Percentiles rank a stretch among this genome's conserved stretches.
phyloP scores from a whole-genome alignment of 2,329 filamentous ascomycete species.

The Zasmidium angulare region DNA sequence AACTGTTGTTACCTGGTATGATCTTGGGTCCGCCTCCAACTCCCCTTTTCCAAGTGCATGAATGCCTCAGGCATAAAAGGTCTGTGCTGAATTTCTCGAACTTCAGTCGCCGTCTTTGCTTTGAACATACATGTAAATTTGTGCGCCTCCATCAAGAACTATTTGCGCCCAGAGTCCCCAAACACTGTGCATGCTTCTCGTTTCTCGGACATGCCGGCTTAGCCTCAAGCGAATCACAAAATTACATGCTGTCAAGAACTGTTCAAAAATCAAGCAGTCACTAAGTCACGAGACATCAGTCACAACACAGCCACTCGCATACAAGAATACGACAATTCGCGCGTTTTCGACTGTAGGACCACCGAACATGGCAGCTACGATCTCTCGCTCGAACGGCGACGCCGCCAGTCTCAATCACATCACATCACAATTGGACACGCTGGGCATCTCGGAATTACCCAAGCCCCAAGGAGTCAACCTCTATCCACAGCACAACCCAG shows the following conservation, averaged over 20 bases:
- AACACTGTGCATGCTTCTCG: slow-evolving; percentile 16
- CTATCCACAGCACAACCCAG: slow-evolving; percentile 68
- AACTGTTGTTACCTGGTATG: too few relatives aligned
- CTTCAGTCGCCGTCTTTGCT: too few relatives aligned
- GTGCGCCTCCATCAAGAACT: background rate
- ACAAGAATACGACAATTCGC: slow-evolving; percentile 1
- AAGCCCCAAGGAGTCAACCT: slow-evolving; percentile 28
- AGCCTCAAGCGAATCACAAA: slow-evolving; percentile 8
- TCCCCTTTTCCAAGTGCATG: too few relatives aligned
- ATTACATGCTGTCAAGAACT: slow-evolving; percentile 3
- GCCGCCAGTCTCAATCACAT: slow-evolving; percentile 25
- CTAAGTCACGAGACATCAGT: slow-evolving; percentile 19
- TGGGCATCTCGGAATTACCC: slow-evolving; percentile 32
- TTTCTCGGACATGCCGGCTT: slow-evolving; percentile 5
- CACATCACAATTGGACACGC: slow-evolving; percentile 29
- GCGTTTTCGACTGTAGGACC: background rate
- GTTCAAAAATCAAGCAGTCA: slow-evolving; percentile 7
- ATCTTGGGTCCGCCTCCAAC: too few relatives aligned
- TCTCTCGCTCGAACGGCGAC: slow-evolving; percentile 12
- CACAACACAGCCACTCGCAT: slow-evolving; percentile 5
- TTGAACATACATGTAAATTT: background rate
- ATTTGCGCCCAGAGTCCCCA: background rate
- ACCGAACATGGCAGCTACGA: slow-evolving; percentile 23
- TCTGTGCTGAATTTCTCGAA: too few relatives aligned
- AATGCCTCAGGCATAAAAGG: too few relatives aligned